These are phyloP conservation scores for Persicaria tinctoria DNA, from an alignment of 148 eudicot genomes.

Conservation along the genomic window DNA sequence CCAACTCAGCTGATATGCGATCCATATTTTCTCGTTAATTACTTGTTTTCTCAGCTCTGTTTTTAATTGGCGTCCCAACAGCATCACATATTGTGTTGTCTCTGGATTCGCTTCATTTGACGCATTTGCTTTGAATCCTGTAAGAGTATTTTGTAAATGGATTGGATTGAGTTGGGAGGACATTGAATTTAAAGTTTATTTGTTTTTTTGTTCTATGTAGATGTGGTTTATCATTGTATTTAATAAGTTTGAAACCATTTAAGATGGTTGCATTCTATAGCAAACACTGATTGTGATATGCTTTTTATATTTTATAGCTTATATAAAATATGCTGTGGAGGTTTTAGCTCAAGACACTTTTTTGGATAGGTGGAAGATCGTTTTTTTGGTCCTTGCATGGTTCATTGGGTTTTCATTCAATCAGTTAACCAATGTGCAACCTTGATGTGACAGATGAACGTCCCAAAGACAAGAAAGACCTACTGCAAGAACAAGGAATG, in stretches of 20 bases:
- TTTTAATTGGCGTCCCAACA: background rate
- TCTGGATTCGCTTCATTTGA: slow-evolving; percentile 5
- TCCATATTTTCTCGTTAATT: slow-evolving; percentile 4
- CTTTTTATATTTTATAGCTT: no score
- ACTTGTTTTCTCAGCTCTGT: slow-evolving; percentile 10
- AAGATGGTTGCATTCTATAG: no score
- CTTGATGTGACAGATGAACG: slow-evolving; percentile 46
- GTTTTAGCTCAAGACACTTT: no score
- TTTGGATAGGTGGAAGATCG: no score
- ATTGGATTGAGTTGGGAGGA: background rate
- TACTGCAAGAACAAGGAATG: slow-evolving; percentile 80
- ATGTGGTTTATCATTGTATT: slow-evolving; percentile 1
- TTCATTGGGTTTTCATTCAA: no score
- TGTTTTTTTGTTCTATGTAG: background rate
- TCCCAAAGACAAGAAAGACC: slow-evolving; percentile 76
- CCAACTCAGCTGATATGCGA: background rate
- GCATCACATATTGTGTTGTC: background rate
- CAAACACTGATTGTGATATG: no score
- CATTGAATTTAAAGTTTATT: background rate
- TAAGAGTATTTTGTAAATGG: slow-evolving; percentile 20
- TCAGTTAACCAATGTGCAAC: background rate
- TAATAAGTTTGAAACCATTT: no score
- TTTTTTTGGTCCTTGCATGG: no score
- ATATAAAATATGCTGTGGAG: no score
- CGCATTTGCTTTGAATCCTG: slow-evolving; percentile 13